phyloP scores from a whole-genome alignment of 108 stramenopile species.

The Stephanodiscus minutulus region DNA sequence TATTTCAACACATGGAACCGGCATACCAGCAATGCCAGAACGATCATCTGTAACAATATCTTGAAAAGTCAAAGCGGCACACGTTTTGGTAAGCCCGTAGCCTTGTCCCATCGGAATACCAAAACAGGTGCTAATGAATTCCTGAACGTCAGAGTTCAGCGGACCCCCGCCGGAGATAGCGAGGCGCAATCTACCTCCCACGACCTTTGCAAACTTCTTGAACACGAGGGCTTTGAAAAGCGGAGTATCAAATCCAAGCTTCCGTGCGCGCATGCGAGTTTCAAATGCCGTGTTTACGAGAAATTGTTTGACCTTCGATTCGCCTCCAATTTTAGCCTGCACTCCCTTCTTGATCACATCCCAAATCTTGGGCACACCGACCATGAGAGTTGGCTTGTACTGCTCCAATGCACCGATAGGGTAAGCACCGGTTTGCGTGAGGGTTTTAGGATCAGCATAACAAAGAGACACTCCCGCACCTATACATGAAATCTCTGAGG shows the following conservation, averaged over 20 bases:
- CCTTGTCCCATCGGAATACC: conserved; percentile 81
- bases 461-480: conserved; percentile 66
- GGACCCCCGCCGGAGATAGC: conserved; percentile 90
- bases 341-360: conserved; percentile 93
- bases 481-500: conserved; percentile 76
- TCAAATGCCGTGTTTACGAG: conserved; percentile 75
- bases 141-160: conserved; percentile 82
- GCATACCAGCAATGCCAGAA: conserved; percentile 72
- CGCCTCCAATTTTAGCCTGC: conserved; percentile 75
- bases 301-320: conserved; percentile 63
- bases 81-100: conserved; percentile 89
- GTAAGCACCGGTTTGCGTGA: conserved; percentile 81
- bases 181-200: conserved; percentile 76
- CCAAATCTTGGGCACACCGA: conserved; percentile 94
- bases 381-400: conserved; percentile 84
- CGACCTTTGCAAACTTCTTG: conserved; percentile 83
- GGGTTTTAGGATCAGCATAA: conserved; percentile 85
- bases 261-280: conserved; percentile 66
- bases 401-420: conserved; percentile 86
- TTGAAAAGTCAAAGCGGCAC: conserved; percentile 81
- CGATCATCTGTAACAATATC: conserved; percentile 60
- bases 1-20: conserved; percentile 74
- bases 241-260: conserved; percentile 82
- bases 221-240: conserved; percentile 88
- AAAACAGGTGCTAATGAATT: conserved; percentile 81